Base-by-base conservation (phyloP, 768 basidiomycete species). In the Rhizopogon vinicolor region DNA sequence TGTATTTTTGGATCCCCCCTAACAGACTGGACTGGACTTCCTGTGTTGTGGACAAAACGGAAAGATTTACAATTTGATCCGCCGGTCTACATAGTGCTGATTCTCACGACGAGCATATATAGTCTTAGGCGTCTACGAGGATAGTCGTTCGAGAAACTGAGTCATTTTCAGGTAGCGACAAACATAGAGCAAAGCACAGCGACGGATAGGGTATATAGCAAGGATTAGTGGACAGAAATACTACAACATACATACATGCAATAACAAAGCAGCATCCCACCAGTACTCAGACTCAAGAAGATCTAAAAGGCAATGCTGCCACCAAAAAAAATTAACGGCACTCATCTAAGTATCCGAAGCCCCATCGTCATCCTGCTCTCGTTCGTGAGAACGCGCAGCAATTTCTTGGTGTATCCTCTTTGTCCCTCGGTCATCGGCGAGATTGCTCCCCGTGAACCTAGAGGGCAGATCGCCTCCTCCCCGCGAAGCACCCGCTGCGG, bases 371-470 rank as follows among this genome's bases (percentile, higher is more conserved):
- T 72, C 68, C 43, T 70, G 68, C 40, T 61, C 61, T 29, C 62
- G 68, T 13, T 68, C 59, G 29, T 61, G 44, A 39, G 68, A 58
- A 60, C 65, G 62, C 44, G 62, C 37, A 37, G 57, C 43, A 37
- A 63, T 69, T 66, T 80, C 79, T 62, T 78, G 77, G 69, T 82
- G 83, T 65, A 82, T 80, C 57, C 84, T 79, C 74, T 84, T 85
- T 52, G 74, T 67, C 44, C 81, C 76, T 74, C 82, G 78, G 63
- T 83, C 81, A 28, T 80, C 78, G 48, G 71, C 62, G 44, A 72
- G 66, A 63, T 75, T 69, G 44, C 63, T 71, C 55, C 69, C 68
- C 18, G 68, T 25, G 58, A 75, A 80, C 55, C 63, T 67, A 58
- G 66, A 56, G 33, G 63, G 56, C 52, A 63, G 63, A 53, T 65